Percentiles rank a stretch among this genome's conserved stretches.
Evolutionary conservation across 2,329 filamentous ascomycete species (phyloP).

Genomic region (Trichoderma sp.): DNA sequence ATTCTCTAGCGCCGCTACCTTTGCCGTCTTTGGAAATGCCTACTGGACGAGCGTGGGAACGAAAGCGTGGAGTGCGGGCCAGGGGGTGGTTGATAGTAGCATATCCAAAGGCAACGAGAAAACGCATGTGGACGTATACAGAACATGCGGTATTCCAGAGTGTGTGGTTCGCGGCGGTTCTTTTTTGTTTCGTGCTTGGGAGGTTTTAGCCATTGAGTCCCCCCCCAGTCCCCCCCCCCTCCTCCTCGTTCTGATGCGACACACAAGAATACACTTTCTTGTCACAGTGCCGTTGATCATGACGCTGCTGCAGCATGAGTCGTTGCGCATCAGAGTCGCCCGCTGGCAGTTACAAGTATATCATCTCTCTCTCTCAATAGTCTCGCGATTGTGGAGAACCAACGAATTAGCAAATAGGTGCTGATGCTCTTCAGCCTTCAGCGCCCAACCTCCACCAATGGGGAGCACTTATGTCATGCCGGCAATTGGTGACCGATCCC

Average conservation of each 20-base stretch:
- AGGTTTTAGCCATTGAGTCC: background rate
- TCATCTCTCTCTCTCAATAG: background rate
- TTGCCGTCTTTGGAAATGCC: background rate
- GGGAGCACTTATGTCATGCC: background rate
- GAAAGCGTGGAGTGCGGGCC: background rate
- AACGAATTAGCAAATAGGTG: background rate
- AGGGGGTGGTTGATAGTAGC: background rate
- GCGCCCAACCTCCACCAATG: background rate
- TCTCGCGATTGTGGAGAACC: background rate
- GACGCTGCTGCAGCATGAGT: background rate
- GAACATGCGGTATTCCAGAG: too few relatives aligned
- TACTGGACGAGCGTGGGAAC: background rate
- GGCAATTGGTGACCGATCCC: background rate
- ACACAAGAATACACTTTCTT: conserved; percentile 3
- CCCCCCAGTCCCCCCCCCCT: too few relatives aligned
- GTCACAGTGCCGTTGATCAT: background rate
- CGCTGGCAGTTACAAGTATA: background rate
- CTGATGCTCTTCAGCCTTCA: background rate
- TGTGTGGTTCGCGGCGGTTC: background rate
- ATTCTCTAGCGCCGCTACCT: conserved; percentile 10
- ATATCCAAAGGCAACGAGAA: background rate
- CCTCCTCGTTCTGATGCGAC: background rate
- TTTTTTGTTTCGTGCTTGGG: background rate
- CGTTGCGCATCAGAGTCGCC: background rate
- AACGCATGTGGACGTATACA: background rate